Evolutionary conservation across 1,139 yeast genomes (phyloP), one percentile per base, ranked within the genome.

Genomic region (Saccharomycopsis phalli): DNA sequence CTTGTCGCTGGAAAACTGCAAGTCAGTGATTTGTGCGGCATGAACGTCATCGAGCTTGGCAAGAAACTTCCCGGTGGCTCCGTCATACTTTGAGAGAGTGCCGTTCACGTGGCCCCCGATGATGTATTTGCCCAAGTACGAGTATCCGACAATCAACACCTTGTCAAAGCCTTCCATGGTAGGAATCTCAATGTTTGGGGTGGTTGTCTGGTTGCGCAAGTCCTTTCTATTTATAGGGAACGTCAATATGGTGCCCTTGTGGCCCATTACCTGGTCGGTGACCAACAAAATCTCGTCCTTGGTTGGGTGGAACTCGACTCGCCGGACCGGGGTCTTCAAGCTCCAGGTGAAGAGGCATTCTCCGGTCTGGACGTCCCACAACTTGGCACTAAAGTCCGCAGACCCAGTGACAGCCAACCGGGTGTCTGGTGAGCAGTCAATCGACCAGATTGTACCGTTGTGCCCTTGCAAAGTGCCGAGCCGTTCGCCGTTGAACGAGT

Each of bases 401-500:
- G 94, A 78, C 31, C 95, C 97, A 4, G 98, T 88, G 45, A 80
- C 77, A 52, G 86, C 78, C 50, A 74, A 72, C 33, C 70, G 68
- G 19, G 93, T 64, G 56, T 70, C 69, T 36, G 71, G 67, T 59
- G 84, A 94, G 41, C 87, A 81, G 58, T 91, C 97, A 50, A 91
- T 81, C 31, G 95, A 80, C 94, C 94, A 87, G 56, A 91, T 81
- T 47, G 96, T 84, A 77, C 98, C 98, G 49, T 72, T 72, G 61
- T 91, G 98, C 14, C 87, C 87, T 47, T 74, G 77, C 52, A 86
- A 75, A 45, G 99, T 91, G 40, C 98, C 99, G 47, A 93, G 65
- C 63, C 98, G 77, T 65, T 93, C 98, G 53, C 99, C 99, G 59
- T 88, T 91, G 50, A 83, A 81, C 21, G 96, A 76, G 62, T 74